A percentile compares a stretch with the other conserved stretches of the same genome.
These are phyloP conservation scores for Rhizophora apiculata DNA, from an alignment of 345 rosid genomes.

Conservation along the genomic window DNA sequence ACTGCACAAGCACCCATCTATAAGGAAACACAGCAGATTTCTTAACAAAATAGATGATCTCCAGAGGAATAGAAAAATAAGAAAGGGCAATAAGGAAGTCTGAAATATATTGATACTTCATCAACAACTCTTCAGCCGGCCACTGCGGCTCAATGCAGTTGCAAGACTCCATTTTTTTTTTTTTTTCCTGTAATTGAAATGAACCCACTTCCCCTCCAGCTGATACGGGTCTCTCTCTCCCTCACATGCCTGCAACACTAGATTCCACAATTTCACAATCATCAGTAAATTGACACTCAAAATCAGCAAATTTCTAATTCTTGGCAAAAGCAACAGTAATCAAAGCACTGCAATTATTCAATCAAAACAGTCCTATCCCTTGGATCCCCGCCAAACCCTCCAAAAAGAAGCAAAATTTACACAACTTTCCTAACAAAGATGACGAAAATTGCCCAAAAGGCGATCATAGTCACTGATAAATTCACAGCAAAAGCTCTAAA, in stretches of 20 bases:
- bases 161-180: conserved; percentile 64
- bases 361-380: too few species aligned
- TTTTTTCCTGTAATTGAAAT: not conserved
- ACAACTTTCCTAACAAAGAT: too few species aligned
- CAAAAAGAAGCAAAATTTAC: too few species aligned
- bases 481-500: too few species aligned
- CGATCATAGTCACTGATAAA: too few species aligned
- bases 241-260: not conserved
- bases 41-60: conserved; percentile 93
- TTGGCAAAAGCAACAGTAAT: too few species aligned
- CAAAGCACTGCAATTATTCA: too few species aligned
- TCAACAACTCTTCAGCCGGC: conserved; percentile 84
- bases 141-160: conserved; percentile 92
- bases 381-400: too few species aligned
- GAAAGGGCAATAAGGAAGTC: conserved; percentile 98
- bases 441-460: too few species aligned
- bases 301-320: too few species aligned
- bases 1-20: conserved; percentile 98
- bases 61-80: conserved; percentile 93
- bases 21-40: conserved; percentile 91
- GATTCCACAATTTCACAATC: too few species aligned
- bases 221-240: not conserved
- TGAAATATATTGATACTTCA: conserved; percentile 96
- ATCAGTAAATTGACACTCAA: too few species aligned
- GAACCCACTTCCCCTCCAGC: not conserved